Evolutionary conservation across 306 rosid genomes (phyloP), one percentile per base, ranked within the genome.

Genomic region (Cucumis sativus): DNA sequence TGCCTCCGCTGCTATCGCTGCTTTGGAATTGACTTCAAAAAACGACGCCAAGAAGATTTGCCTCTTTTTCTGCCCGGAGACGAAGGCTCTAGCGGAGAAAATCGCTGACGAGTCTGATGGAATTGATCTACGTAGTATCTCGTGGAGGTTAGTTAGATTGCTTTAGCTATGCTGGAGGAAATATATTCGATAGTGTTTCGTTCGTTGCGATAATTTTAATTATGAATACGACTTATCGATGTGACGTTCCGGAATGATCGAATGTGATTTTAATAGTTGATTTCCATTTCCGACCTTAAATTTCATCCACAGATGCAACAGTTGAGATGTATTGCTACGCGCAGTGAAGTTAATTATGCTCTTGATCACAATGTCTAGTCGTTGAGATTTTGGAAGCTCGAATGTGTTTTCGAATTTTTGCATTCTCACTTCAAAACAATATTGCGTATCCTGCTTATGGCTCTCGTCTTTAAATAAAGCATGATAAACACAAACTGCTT

Each of bases 31-130:
- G 77, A 40, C 80, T 10, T 78, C 80, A 54, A 83, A 84, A 77
- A 79, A 5, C 28, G 73, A 80, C 64, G 79, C 81, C 21, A 95
- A 92, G 79, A 90, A 81, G 84, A 93, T 95, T 8, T 89, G 87
- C 76, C 93, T 95, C 33, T 95, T 95, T 77, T 91, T 72, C 83
- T 90, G 96, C 69, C 89, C 89, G 41, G 99, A 95, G 88, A 95
- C 99, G 76, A 78, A 83, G 70, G 66, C 86, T 20, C 92, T 95
- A 28, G 99, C 99, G 1, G 83, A 89, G 84, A 87, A 87, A 75
- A 84, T 92, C 60, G 92, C 99, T 0, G 81, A 92, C 2, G 87
- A 89, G 74, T 84, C 91, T 18, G 97, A 92, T 10, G 66, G 88
- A 59, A 88, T 95, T 57, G 96, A 92, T 75, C 91, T 95, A 77